Evolutionary conservation across 129 eudicot species (phyloP).

Genomic region (Flaveria bidentis): DNA sequence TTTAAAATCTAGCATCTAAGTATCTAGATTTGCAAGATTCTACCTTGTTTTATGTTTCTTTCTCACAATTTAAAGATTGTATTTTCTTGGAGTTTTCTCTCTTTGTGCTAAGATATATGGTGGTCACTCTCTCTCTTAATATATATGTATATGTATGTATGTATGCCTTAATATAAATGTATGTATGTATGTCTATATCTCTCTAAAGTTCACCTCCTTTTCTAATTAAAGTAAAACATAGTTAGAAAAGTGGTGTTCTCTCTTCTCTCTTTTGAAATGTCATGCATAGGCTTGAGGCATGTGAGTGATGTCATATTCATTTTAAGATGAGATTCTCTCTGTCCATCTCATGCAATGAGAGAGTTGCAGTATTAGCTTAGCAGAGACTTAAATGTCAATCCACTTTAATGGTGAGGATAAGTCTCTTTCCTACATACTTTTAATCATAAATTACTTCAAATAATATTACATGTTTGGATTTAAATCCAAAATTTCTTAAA

Average conservation of each 20-base stretch:
- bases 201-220: conserved; percentile 10
- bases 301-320: conserved; percentile 43
- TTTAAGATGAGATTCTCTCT: conserved; percentile 41
- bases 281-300: conserved; percentile 39
- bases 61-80: conserved; percentile 22
- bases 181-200: neutral
- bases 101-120: conserved; percentile 30
- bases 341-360: conserved; percentile 33
- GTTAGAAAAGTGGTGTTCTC: conserved; percentile 36
- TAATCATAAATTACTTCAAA: no score
- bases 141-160: neutral
- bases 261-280: conserved; percentile 31
- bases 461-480: no score
- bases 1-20: conserved; percentile 35
- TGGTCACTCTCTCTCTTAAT: conserved; percentile 4
- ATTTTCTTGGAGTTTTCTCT: conserved; percentile 35
- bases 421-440: conserved; percentile 28
- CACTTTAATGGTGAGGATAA: conserved; percentile 46
- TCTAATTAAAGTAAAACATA: conserved; percentile 29
- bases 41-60: conserved; percentile 12
- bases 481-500: no score
- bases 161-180: neutral
- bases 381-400: conserved; percentile 43
- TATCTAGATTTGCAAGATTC: conserved; percentile 34
- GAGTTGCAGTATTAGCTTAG: conserved; percentile 44